A percentile compares a stretch with the other conserved stretches of the same genome.
Conservation (phyloP, 1,284 basidiomycete species). For the Porodaedalea pini region DNA sequence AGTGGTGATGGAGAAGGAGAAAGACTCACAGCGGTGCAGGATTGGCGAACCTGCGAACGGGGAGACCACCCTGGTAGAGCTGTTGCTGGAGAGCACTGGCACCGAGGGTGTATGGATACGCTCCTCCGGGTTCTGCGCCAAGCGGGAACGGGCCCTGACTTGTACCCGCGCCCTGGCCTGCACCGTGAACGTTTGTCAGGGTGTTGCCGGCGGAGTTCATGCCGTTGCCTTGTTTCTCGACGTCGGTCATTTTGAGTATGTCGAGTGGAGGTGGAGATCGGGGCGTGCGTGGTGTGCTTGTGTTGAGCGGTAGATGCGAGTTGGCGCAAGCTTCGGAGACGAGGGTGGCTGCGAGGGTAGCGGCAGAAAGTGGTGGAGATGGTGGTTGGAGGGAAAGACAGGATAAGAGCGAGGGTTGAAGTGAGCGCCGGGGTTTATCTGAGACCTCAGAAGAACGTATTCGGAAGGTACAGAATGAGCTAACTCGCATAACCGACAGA, state of each 20-base stretch:
- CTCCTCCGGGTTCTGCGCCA: constrained; percentile 7
- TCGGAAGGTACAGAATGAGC: background rate
- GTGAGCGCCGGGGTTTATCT: constrained; percentile 2
- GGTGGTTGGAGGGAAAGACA: constrained; percentile 1
- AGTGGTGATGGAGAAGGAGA: background rate
- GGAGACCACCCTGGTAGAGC: constrained; percentile 22
- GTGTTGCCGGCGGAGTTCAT: constrained; percentile 6
- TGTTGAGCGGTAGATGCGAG: background rate
- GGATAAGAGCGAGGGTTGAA: background rate
- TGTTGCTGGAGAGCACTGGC: constrained; percentile 24
- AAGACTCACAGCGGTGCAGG: constrained; percentile 48
- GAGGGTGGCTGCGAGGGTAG: background rate
- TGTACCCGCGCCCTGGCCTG: background rate
- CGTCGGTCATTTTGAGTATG: constrained; percentile 3
- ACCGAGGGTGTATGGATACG: constrained; percentile 15
- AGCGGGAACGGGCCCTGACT: background rate
- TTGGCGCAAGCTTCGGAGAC: background rate
- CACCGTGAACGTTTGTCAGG: constrained; percentile 3
- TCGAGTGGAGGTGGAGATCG: background rate
- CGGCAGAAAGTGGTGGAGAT: background rate
- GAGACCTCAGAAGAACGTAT: background rate
- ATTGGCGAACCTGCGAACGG: constrained; percentile 40
- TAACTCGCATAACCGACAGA: constrained; percentile 4
- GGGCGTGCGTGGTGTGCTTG: background rate
- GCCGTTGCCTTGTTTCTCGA: constrained; percentile 16